Conservation (phyloP, 495 filamentous ascomycete genomes). For the Hypoxylon subgilvum region DNA sequence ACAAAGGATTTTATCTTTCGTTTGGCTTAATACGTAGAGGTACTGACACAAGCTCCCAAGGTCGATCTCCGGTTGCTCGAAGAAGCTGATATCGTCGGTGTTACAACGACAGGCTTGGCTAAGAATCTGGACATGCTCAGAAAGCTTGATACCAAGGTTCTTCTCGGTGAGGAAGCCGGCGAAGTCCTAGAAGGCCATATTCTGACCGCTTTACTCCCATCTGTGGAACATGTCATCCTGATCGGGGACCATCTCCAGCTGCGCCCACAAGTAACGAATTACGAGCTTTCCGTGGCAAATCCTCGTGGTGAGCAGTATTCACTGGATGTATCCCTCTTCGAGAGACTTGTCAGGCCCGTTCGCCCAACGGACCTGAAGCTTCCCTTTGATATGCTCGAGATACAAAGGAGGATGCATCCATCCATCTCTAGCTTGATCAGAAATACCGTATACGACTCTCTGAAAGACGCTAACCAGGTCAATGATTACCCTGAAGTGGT, state of each 20-base stretch:
- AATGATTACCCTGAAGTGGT: constrained; percentile 59
- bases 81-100: constrained; percentile 68
- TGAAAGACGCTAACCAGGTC: constrained; percentile 61
- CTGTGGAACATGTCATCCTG: constrained; percentile 71
- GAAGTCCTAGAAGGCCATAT: constrained; percentile 76
- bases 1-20: not conserved
- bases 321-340: constrained; percentile 71
- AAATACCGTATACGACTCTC: constrained; percentile 62
- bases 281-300: constrained; percentile 64
- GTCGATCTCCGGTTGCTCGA: constrained; percentile 57
- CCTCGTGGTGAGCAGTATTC: constrained; percentile 60
- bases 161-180: constrained; percentile 77
- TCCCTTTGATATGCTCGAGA: constrained; percentile 63
- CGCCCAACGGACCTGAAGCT: constrained; percentile 45
- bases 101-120: constrained; percentile 77
- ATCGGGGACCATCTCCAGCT: constrained; percentile 81
- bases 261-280: constrained; percentile 69
- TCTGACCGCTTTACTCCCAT: constrained; percentile 69
- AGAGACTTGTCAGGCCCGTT: constrained; percentile 62
- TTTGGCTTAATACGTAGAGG: not conserved
- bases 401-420: constrained; percentile 78
- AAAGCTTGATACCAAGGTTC: constrained; percentile 64
- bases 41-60: constrained; percentile 36
- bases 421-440: constrained; percentile 66
- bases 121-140: constrained; percentile 65